These are phyloP conservation scores for Raddia distichophylla DNA, from an alignment of 176 grass and related monocot species.

Conservation along the genomic window DNA sequence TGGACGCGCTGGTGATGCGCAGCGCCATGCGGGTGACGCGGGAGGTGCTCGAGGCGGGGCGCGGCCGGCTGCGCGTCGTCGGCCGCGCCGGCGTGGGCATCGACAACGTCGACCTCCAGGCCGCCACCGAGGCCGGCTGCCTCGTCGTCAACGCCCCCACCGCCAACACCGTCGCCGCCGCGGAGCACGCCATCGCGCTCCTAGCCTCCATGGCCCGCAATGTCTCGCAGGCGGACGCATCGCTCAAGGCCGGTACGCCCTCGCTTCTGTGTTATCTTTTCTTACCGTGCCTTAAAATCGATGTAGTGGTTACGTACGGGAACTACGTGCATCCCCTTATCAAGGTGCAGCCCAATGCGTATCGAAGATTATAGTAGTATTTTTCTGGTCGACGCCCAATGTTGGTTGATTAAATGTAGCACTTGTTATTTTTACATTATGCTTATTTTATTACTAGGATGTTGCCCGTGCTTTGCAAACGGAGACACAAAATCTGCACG, in stretches of 20 bases:
- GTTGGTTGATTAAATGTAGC: neutral
- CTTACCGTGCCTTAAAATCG: neutral
- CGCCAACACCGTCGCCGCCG: slow-evolving; percentile 78
- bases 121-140: slow-evolving; percentile 80
- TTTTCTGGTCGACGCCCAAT: neutral
- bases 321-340: neutral
- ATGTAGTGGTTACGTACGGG: neutral
- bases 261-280: neutral
- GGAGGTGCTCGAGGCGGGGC: slow-evolving; percentile 81
- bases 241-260: slow-evolving; percentile 74
- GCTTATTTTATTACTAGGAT: neutral
- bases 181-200: slow-evolving; percentile 81
- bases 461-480: no score
- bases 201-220: slow-evolving; percentile 86
- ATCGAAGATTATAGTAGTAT: neutral
- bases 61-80: slow-evolving; percentile 73
- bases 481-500: no score
- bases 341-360: neutral
- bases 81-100: slow-evolving; percentile 75
- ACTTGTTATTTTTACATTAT: neutral
- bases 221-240: slow-evolving; percentile 65
- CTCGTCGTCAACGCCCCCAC: slow-evolving; percentile 91
- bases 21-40: slow-evolving; percentile 71
- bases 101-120: slow-evolving; percentile 94
- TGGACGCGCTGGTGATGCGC: slow-evolving; percentile 79